These are phyloP conservation scores for Penicillium fimorum DNA, from an alignment of 495 filamentous ascomycete species.

Conservation along the genomic window DNA sequence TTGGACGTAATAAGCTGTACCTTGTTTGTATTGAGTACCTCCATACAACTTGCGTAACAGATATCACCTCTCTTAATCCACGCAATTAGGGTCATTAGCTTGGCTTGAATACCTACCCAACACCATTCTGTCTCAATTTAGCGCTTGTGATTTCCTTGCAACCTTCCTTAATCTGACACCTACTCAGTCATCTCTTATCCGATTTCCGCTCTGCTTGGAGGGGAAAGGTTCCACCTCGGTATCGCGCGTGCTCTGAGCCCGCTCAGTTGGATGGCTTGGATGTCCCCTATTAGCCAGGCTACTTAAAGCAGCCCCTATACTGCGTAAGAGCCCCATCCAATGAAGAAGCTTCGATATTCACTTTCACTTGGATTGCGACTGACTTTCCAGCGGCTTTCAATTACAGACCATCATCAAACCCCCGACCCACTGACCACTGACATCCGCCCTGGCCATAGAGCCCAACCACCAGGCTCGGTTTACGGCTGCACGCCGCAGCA, in stretches of 20 bases:
- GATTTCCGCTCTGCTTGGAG: conserved; percentile 10
- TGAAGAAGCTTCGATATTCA: not conserved
- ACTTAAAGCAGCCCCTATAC: conserved; percentile 11
- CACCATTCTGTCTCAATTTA: conserved; percentile 13
- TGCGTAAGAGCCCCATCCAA: not conserved
- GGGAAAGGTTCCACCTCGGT: conserved; percentile 24
- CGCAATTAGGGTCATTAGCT: conserved; percentile 33
- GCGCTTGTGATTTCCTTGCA: conserved; percentile 6
- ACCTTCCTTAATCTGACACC: not conserved
- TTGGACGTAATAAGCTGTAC: conserved; percentile 8
- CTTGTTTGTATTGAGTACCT: conserved; percentile 18
- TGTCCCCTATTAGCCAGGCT: conserved; percentile 21
- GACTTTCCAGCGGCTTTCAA: conserved; percentile 11
- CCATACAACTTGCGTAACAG: conserved; percentile 22
- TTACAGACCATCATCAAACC: conserved; percentile 14
- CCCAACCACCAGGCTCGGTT: conserved; percentile 34
- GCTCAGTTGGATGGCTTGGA: conserved; percentile 36
- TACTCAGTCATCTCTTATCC: not conserved
- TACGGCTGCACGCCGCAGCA: conserved; percentile 38
- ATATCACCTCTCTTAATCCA: conserved; percentile 19
- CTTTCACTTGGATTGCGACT: conserved; percentile 1
- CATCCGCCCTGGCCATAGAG: conserved; percentile 23
- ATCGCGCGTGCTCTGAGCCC: conserved; percentile 32
- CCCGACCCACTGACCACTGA: conserved; percentile 16
- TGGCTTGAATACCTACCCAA: conserved; percentile 38